A percentile compares a stretch with the other conserved stretches of the same genome.
phyloP scores from a whole-genome alignment of 2,329 filamentous ascomycete species.

The Boeremia exigua region DNA sequence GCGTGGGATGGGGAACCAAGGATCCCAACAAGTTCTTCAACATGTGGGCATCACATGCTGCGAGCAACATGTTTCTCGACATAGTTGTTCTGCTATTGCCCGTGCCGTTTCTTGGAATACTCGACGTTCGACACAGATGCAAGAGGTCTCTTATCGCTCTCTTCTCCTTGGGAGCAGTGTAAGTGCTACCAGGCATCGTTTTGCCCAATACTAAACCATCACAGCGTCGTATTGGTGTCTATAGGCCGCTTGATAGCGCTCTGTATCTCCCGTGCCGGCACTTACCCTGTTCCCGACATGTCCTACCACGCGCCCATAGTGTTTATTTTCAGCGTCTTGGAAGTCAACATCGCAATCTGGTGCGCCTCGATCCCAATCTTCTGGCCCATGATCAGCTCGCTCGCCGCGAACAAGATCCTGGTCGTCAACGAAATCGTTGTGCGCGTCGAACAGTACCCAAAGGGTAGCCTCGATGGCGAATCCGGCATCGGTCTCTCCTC shows the following conservation, averaged over 20 bases:
- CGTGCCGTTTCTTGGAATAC: constrained; percentile 37
- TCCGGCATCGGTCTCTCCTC: constrained; percentile 27
- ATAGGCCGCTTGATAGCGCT: constrained; percentile 40
- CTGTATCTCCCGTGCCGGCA: constrained; percentile 38
- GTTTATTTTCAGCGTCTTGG: constrained; percentile 45
- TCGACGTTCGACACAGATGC: constrained; percentile 40
- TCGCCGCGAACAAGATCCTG: constrained; percentile 45
- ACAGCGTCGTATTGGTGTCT: constrained; percentile 37
- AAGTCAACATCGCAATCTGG: constrained; percentile 48
- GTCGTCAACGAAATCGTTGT: constrained; percentile 49
- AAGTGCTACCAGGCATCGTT: constrained; percentile 16
- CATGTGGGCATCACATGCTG: constrained; percentile 37
- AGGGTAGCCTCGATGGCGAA: constrained; percentile 23
- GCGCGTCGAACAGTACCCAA: constrained; percentile 32
- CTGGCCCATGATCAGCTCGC: constrained; percentile 44
- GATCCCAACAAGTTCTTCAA: constrained; percentile 34
- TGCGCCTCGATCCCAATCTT: constrained; percentile 48
- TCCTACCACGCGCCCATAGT: constrained; percentile 39
- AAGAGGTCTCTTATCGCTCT: constrained; percentile 37
- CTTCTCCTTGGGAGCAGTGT: constrained; percentile 44
- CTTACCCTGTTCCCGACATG: constrained; percentile 39
- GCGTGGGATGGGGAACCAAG: constrained; percentile 47
- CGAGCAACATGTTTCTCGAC: constrained; percentile 44
- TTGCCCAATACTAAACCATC: neutral
- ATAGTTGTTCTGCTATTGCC: constrained; percentile 40